A percentile compares a stretch with the other conserved stretches of the same genome.
phyloP scores from a whole-genome alignment of 768 basidiomycete species.

The Rhizopogon roseolus region DNA sequence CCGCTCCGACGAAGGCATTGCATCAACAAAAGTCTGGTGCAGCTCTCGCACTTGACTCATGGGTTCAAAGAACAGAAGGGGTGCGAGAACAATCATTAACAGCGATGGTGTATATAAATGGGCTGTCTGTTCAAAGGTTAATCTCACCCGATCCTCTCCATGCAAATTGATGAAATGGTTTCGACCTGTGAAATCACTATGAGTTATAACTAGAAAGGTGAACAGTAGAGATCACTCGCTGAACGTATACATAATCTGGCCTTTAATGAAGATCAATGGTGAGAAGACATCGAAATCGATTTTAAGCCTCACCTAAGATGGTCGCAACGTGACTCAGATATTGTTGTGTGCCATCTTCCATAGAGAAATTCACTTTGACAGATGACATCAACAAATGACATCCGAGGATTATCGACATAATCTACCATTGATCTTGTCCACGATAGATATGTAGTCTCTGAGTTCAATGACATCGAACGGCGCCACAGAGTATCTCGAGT shows the following conservation, averaged over 20 bases:
- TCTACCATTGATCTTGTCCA: constrained; percentile 1
- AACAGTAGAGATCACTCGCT: neutral
- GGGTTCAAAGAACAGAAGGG: constrained; percentile 42
- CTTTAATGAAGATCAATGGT: constrained; percentile 15
- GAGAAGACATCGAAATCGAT: neutral
- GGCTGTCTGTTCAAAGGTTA: constrained; percentile 21
- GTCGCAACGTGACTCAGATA: no score
- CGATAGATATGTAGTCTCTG: neutral
- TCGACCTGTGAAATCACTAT: constrained; percentile 2
- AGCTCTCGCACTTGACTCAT: constrained; percentile 36
- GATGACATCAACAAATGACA: neutral
- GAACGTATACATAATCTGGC: constrained; percentile 38
- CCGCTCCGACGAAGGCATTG: constrained; percentile 20
- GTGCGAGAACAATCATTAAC: constrained; percentile 31
- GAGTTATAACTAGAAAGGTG: no score
- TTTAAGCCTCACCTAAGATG: constrained; percentile 1
- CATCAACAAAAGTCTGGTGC: constrained; percentile 41
- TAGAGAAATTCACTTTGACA: neutral
- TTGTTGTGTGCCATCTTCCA: no score
- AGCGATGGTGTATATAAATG: constrained; percentile 22
- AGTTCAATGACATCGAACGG: constrained; percentile 1
- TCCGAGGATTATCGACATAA: neutral
- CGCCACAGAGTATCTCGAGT: constrained; percentile 4
- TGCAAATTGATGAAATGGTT: constrained; percentile 32
- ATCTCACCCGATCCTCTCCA: constrained; percentile 30